Evolutionary conservation across 1,284 basidiomycete genomes (phyloP), one percentile per base, ranked within the genome.

Genomic region (Tremellales sp.): DNA sequence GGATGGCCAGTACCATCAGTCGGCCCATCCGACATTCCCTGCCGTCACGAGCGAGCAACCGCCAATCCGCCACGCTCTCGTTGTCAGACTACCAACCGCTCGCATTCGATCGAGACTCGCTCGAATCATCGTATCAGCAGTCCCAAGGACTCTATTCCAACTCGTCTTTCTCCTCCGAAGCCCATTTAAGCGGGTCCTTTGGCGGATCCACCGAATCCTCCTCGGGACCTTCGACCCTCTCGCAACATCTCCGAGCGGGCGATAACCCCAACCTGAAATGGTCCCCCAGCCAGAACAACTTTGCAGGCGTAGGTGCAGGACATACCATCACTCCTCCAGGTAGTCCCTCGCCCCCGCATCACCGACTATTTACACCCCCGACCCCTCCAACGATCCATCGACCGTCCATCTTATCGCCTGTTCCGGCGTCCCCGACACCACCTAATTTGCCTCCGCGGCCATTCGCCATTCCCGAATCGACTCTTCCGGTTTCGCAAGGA

Each of bases 51-150:
- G 53, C 60, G n/a, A 51, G 53, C 0, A 50, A 38, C n/a, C 42
- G 50, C 6, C 51, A 57, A 44, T 56, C 61, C 22, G 49, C 46
- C 5, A 57, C 61, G 2, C 45, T 65, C 22, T 58, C 57, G 12
- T 41, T 66, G 14, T 55, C 57, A 18, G 63, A 60, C n/a, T 66
- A 66, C 42, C 58, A 60, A 43, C 63, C 61, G 3, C 43, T 66
- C 5, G 22, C 47, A 12, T 59, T 66, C 39, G 63, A 66, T 47
- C 53, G 63, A 5, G 61, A 64, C 33, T 60, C 58, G 2, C 36
- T 57, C 5, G 47, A 57, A 32, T 33, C 59, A 5, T 54, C 56
- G 1, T 62, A 65, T 29, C 63, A 59, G 34, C 38, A 48, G 0
- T 47, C 58, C 2, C 49, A 58, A 27, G 43, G 28, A 21, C 37